A percentile compares a stretch with the other conserved stretches of the same genome.
Conservation (phyloP, 2,329 filamentous ascomycete genomes). For the Talaromyces sp. region DNA sequence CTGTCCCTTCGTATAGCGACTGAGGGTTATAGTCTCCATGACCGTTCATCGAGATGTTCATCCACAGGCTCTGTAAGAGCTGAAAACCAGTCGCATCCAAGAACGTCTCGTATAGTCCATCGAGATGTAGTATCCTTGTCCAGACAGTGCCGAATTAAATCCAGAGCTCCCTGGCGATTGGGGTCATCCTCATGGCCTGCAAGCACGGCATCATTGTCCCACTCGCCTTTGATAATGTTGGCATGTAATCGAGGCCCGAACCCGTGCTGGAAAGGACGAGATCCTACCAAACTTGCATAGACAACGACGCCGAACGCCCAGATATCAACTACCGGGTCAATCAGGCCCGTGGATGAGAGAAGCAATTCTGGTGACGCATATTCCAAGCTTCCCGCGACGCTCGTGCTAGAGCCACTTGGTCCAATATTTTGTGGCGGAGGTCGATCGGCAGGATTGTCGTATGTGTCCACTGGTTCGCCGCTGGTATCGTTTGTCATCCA, state of each 20-base stretch:
- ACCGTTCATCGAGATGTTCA: conserved; percentile 28
- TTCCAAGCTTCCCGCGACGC: conserved; percentile 58
- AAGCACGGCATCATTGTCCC: conserved; percentile 52
- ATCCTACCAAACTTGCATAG: conserved; percentile 58
- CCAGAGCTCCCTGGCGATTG: conserved; percentile 47
- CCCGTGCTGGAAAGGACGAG: conserved; percentile 59
- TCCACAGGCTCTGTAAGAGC: conserved; percentile 34
- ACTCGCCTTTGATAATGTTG: conserved; percentile 58
- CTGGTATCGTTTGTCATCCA: conserved; percentile 58
- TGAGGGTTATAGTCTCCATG: conserved; percentile 35
- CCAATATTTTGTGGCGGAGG: conserved; percentile 51
- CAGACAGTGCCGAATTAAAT: conserved; percentile 59
- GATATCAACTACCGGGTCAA: conserved; percentile 57
- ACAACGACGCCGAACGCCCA: conserved; percentile 65
- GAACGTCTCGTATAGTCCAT: conserved; percentile 55
- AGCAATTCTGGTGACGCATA: conserved; percentile 51
- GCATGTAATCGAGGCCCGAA: conserved; percentile 57
- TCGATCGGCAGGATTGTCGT: conserved; percentile 44
- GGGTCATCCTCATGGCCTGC: conserved; percentile 36
- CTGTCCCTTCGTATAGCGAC: neutral
- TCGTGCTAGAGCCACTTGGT: conserved; percentile 55
- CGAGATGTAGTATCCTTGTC: conserved; percentile 53
- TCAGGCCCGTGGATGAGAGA: conserved; percentile 36
- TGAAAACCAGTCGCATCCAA: conserved; percentile 55
- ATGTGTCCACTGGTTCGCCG: conserved; percentile 49